Evolutionary conservation across 2,329 filamentous ascomycete genomes (phyloP), one percentile per base, ranked within the genome.

Genomic region (Trichoderma polysporum): DNA sequence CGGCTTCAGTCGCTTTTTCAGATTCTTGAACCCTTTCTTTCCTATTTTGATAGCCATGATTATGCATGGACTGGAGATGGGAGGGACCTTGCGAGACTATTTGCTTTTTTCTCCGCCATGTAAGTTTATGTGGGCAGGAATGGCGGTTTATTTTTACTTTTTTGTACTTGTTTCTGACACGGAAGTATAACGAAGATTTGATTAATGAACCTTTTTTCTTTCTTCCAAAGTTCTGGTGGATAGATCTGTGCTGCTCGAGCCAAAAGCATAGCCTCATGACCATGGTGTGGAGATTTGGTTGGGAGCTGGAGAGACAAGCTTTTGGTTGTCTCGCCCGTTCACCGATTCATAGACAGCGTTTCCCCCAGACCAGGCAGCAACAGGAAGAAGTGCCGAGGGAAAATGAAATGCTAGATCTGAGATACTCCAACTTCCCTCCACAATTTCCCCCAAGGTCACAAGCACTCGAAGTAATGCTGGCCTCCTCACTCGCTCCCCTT

Each of bases 1-100:
- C 66, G 66, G 66, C 61, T 68, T 68, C 31, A 65, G 27, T 68
- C 66, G 66, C 66, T 33, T 54, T 25, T 47, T 47, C 27, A n/a
- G 22, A 29, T 22, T 49, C 49, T 49, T 49, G n/a, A 25, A 25
- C 4, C 19, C 45, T 54, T 19, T 19, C 15, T n/a, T 19, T 19
- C 37, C 22, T 13, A 6, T 31, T 29, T 29, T 41, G 17, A 45
- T 45, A 19, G 41, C 12, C 15, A 8, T 22, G 41, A 45, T 22
- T 45, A 45, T 22, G 41, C 41, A 22, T n/a, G n/a, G 3, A 22
- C n/a, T 45, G n/a, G 22, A 22, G 41, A 45, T 6, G 41, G 41
- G 41, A 19, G n/a, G n/a, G n/a, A n/a, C n/a, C n/a, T n/a, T n/a
- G n/a, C n/a, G n/a, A n/a, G n/a, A n/a, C n/a, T n/a, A n/a, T n/a